A percentile compares a stretch with the other conserved stretches of the same genome.
Conservation (phyloP, 164 flowering plant species). For the Sextonia rubra region DNA sequence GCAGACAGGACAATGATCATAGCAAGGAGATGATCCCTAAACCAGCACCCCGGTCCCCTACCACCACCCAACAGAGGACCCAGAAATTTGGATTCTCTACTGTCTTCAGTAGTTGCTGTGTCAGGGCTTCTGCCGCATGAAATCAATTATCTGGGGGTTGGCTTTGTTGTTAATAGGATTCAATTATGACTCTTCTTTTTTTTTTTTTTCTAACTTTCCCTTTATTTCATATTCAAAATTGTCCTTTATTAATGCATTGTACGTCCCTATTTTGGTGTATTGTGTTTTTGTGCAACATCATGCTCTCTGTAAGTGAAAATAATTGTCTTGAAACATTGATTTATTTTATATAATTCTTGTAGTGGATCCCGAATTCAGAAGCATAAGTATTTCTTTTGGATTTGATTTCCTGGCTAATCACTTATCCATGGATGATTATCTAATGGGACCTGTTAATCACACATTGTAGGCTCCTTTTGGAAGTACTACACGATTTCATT, state of each 20-base stretch:
- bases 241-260: not conserved
- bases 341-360: too few species aligned
- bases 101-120: not conserved
- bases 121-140: not conserved
- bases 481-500: too few species aligned
- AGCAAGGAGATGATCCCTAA: not conserved
- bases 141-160: too few species aligned
- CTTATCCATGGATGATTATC: too few species aligned
- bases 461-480: too few species aligned
- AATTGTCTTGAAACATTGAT: too few species aligned
- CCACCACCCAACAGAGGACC: not conserved
- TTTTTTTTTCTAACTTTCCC: not conserved
- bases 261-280: not conserved
- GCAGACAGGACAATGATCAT: not conserved
- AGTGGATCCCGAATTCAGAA: too few species aligned
- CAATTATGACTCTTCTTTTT: not conserved
- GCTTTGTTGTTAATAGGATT: not conserved
- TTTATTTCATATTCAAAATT: not conserved
- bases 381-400: too few species aligned
- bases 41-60: not conserved
- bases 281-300: too few species aligned
- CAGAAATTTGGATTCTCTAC: slow-evolving; percentile 3
- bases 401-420: too few species aligned
- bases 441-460: too few species aligned
- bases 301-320: too few species aligned